Evolutionary conservation across 805 yeast species (phyloP), one percentile per base, ranked within the genome.

Genomic region (Saturnispora silvae): DNA sequence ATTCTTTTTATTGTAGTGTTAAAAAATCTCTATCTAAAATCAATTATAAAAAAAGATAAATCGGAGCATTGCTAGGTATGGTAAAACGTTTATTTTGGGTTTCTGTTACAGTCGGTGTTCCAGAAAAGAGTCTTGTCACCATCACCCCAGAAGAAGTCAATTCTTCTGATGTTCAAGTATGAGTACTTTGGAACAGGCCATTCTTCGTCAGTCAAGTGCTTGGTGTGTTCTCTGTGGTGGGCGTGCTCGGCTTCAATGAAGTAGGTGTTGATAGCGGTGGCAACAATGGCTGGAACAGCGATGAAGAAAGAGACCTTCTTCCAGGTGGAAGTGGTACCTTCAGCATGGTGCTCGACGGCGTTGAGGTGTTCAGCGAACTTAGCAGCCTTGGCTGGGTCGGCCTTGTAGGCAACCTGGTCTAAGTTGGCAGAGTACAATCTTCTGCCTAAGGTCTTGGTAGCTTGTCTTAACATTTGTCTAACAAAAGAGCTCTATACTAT

Each of bases 81-180:
- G n/a, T n/a, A n/a, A n/a, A n/a, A n/a, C n/a, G n/a, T n/a, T 28
- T 47, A 39, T 35, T 38, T 68, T 54, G 81, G 64, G 70, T 83
- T 83, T 74, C 95, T 84, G 82, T 89, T 89, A 58, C 82, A 73
- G 54, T 75, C 81, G 37, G 83, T 71, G 71, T 85, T 85, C 98
- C 98, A 92, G 81, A 92, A 92, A 59, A 81, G 67, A 45, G 97
- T 85, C 75, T 83, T 78, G 72, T 87, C 95, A 60, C 98, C 97
- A 59, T 92, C 89, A 59, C 98, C 98, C 97, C 97, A 92, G 80
- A 86, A 89, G 75, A 75, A 89, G 59, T 81, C 78, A 62, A 76
- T 79, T 58, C 61, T 59, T 76, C 97, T 84, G 52, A 86, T 62
- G 73, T 92, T 92, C 72, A 81, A 87, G 76, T 75, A 92, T 53